phyloP scores from a whole-genome alignment of 768 basidiomycete genomes.

The Hysterangium stoloniferum region DNA sequence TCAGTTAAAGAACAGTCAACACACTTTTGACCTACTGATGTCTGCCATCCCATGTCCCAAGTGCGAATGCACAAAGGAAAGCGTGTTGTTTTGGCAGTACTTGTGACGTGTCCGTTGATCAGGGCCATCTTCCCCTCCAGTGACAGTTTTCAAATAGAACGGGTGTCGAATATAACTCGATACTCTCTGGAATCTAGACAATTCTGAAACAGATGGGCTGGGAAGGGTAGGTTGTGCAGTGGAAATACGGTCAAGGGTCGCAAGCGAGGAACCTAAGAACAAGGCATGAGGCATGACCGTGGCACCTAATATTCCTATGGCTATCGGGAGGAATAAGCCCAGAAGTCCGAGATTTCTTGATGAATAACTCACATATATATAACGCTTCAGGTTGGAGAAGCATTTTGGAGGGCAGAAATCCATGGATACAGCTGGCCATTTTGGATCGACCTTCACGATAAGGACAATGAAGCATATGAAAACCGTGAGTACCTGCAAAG shows the following conservation, averaged over 20 bases:
- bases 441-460: conserved; percentile 32
- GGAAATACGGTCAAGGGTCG: conserved; percentile 26
- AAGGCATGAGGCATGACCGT: conserved; percentile 42
- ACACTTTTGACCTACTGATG: conserved; percentile 22
- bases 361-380: conserved; percentile 15
- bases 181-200: neutral
- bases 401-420: conserved; percentile 31
- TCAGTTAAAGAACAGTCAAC: neutral
- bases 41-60: conserved; percentile 38
- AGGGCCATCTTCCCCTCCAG: conserved; percentile 8
- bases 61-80: conserved; percentile 32
- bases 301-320: conserved; percentile 23
- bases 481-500: conserved; percentile 7
- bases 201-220: neutral
- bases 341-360: too few species aligned
- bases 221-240: conserved; percentile 12
- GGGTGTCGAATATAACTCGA: neutral
- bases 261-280: conserved; percentile 34
- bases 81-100: conserved; percentile 25
- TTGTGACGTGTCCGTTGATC: conserved; percentile 9
- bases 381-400: conserved; percentile 16
- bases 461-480: conserved; percentile 30
- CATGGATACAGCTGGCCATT: conserved; percentile 35
- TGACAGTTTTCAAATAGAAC: conserved; percentile 1
- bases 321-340: conserved; percentile 19